Conservation (phyloP, 441 rosid species). For the Cnidoscolus chayamansa region DNA sequence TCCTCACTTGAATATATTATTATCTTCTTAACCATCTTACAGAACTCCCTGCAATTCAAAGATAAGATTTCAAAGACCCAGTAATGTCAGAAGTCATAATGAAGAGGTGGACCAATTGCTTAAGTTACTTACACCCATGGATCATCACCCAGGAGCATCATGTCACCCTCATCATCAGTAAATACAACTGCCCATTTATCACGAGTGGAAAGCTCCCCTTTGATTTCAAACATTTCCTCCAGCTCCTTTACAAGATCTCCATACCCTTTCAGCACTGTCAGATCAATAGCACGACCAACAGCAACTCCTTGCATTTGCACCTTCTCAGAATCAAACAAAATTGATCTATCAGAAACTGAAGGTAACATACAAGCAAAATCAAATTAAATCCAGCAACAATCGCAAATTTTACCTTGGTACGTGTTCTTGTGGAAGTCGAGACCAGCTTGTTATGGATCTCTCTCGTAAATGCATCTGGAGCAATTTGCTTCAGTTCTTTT, state of each 20-base stretch:
- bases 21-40: slow-evolving; percentile 79
- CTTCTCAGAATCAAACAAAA: slow-evolving; percentile 35
- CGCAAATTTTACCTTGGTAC: slow-evolving; percentile 57
- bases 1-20: slow-evolving; percentile 66
- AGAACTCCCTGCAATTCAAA: slow-evolving; percentile 64
- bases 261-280: slow-evolving; percentile 61
- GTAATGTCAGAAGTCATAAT: not conserved
- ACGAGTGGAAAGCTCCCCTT: slow-evolving; percentile 55
- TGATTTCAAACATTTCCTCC: slow-evolving; percentile 81
- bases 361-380: not conserved
- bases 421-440: slow-evolving; percentile 49
- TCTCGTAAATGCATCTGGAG: slow-evolving; percentile 27
- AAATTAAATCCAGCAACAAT: not conserved
- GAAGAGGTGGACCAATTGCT: not conserved
- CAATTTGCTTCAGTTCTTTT: slow-evolving; percentile 41
- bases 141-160: slow-evolving; percentile 87
- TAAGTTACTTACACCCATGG: slow-evolving; percentile 74
- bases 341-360: not conserved
- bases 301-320: slow-evolving; percentile 93
- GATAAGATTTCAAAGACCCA: not conserved
- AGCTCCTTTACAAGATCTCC: slow-evolving; percentile 57
- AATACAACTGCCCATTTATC: slow-evolving; percentile 77
- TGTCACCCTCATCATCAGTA: slow-evolving; percentile 83
- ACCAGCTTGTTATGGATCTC: slow-evolving; percentile 40
- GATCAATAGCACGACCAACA: slow-evolving; percentile 84